Evolutionary conservation across 1,139 yeast species (phyloP), one percentile per base, ranked within the genome.

Genomic region (Blastobotrys persicus): DNA sequence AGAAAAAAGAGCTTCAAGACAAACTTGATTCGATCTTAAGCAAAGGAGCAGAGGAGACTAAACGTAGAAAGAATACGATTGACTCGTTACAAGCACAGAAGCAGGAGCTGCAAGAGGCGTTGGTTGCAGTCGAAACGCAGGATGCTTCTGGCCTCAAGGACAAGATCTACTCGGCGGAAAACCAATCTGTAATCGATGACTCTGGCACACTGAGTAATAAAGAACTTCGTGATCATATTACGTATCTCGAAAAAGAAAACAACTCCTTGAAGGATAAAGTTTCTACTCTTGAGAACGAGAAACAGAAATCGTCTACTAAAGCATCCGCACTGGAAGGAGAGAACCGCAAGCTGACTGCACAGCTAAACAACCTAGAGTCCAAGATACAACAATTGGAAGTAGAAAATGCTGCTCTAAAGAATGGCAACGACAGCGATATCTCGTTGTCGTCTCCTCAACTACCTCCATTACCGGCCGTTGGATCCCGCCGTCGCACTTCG

Each of bases 351-450:
- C n/a, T 37, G 12, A n/a, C 41, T 7, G 32, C 38, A 13, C 37
- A 34, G 12, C 9, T 23, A 23, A 23, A 23, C 28, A 23, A 9
- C 28, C 9, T 23, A 9, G 28, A 23, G 28, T n/a, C 32, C 42
- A 34, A 49, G 31, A 38, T 55, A 19, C 33, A 45, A 19, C 40
- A 60, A 59, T 28, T 55, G 34, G 59, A 62, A 31, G 63, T 57
- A 11, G 66, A 67, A 42, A 47, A 66, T 16, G 57, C 54, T 9
- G 55, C 55, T 18, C 54, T 68, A 12, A 58, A 60, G 65, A 31
- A 56, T 63, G 47, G 62, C 60, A 42, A 53, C 16, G 58, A 58
- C 14, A 45, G 54, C 26, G 59, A 55, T 7, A 57, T 55, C 13
- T 52, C 60, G n/a, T 52, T 62, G 13, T 54, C 66, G 7, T 61